These are phyloP conservation scores for Trichoderma atrobrunneum DNA, from an alignment of 2,329 filamentous ascomycete species.

Conservation along the genomic window DNA sequence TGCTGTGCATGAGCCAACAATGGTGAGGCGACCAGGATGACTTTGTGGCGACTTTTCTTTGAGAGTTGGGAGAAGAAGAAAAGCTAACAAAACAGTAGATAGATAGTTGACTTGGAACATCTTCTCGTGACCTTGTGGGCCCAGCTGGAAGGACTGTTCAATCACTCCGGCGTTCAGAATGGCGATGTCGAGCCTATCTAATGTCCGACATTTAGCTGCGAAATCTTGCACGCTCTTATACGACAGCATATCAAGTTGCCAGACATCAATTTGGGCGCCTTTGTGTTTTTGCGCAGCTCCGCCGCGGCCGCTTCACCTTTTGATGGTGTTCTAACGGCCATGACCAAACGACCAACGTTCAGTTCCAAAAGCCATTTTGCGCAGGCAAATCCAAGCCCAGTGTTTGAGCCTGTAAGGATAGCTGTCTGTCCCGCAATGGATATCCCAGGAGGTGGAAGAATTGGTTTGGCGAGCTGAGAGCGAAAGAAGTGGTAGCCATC, in stretches of 20 bases:
- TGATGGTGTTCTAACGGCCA: background rate
- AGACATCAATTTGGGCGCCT: background rate
- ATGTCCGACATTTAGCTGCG: background rate
- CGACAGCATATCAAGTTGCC: background rate
- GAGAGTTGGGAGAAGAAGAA: background rate
- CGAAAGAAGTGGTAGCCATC: background rate
- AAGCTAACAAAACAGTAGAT: background rate
- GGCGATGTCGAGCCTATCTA: background rate
- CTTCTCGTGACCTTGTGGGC: background rate
- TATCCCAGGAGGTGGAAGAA: background rate
- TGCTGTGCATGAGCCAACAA: background rate
- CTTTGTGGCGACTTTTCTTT: background rate
- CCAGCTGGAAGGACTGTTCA: background rate
- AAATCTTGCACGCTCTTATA: background rate
- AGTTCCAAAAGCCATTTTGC: background rate
- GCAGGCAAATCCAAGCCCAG: background rate
- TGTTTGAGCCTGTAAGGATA: background rate
- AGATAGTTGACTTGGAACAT: background rate
- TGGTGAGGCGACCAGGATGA: no score
- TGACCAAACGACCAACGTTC: background rate
- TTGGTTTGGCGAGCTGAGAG: background rate
- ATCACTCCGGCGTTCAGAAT: background rate
- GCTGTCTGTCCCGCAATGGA: background rate
- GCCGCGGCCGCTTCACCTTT: background rate
- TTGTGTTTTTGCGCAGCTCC: background rate